A percentile compares a stretch with the other conserved stretches of the same genome.
Conservation (phyloP, 805 yeast species). For the Lipomyces japonicus region DNA sequence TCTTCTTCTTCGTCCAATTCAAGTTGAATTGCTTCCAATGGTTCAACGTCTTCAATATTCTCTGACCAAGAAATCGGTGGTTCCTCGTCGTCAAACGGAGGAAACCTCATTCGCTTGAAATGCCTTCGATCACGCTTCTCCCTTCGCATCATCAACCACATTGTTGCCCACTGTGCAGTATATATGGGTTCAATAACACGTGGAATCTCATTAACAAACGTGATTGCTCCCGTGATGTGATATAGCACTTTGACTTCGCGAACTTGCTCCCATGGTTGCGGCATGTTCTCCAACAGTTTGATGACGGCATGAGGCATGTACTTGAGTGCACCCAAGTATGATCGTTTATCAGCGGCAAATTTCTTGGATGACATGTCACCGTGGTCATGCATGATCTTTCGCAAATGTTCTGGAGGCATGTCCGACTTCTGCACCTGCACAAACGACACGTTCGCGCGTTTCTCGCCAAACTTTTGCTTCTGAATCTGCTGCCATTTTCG, state of each 20-base stretch:
- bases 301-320: conserved; percentile 94
- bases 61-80: conserved; percentile 85
- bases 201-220: conserved; percentile 90
- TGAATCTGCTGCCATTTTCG: conserved; percentile 62
- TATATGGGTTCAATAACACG: conserved; percentile 89
- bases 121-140: conserved; percentile 88
- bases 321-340: conserved; percentile 85
- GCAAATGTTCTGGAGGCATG: conserved; percentile 90
- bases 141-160: conserved; percentile 89
- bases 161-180: conserved; percentile 91
- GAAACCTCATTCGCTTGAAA: conserved; percentile 88
- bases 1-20: conserved; percentile 66
- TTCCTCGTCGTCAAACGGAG: conserved; percentile 97
- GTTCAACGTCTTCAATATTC: conserved; percentile 66
- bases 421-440: conserved; percentile 64
- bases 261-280: conserved; percentile 94
- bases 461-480: conserved; percentile 51
- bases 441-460: conserved; percentile 43
- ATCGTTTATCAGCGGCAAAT: conserved; percentile 77
- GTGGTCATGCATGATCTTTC: conserved; percentile 78
- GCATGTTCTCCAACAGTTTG: conserved; percentile 90
- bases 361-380: conserved; percentile 78
- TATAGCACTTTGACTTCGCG: conserved; percentile 85
- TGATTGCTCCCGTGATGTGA: conserved; percentile 89
- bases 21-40: conserved; percentile 64